phyloP scores from a whole-genome alignment of 1,284 basidiomycete species.

The Ustilago trichophora region DNA sequence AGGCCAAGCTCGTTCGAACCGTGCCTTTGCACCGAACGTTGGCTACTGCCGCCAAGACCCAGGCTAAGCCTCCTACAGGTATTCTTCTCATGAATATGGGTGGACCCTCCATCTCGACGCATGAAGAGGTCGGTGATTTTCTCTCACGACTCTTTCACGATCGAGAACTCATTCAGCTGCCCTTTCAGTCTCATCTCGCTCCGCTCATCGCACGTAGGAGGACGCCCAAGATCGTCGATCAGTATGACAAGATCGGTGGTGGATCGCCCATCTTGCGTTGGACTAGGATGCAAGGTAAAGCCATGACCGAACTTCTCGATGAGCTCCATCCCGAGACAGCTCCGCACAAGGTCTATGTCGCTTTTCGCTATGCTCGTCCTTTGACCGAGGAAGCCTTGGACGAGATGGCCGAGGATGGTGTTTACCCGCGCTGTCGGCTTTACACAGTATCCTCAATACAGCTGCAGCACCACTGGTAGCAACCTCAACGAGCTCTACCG shows the following conservation, averaged over 20 bases:
- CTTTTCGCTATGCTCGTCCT: slow-evolving; percentile 77
- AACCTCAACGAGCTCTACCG: slow-evolving; percentile 90
- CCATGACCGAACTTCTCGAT: slow-evolving; percentile 89
- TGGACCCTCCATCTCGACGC: slow-evolving; percentile 78
- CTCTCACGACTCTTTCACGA: slow-evolving; percentile 93
- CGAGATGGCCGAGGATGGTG: slow-evolving; percentile 89
- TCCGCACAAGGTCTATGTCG: slow-evolving; percentile 92
- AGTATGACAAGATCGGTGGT: slow-evolving; percentile 93
- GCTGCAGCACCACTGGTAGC: slow-evolving; percentile 96
- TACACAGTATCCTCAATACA: slow-evolving; percentile 99
- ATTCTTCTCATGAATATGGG: slow-evolving; percentile 99
- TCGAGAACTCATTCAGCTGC: slow-evolving; percentile 89
- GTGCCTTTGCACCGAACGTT: slow-evolving; percentile 18
- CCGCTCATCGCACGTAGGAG: slow-evolving; percentile 88
- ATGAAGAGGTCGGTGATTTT: slow-evolving; percentile 72
- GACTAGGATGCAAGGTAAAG: slow-evolving; percentile 86
- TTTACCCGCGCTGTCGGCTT: slow-evolving; percentile 93
- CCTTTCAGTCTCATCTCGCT: slow-evolving; percentile 86
- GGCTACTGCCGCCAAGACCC: slow-evolving; percentile 23
- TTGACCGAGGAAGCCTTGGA: slow-evolving; percentile 83
- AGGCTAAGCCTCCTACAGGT: slow-evolving; percentile 70
- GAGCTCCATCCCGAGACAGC: slow-evolving; percentile 90
- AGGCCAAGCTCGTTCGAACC: too few relatives aligned
- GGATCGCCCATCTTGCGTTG: slow-evolving; percentile 97
- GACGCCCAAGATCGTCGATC: slow-evolving; percentile 92